Conservation (phyloP, 768 basidiomycete species). For the Nevesoporus exiguus region DNA sequence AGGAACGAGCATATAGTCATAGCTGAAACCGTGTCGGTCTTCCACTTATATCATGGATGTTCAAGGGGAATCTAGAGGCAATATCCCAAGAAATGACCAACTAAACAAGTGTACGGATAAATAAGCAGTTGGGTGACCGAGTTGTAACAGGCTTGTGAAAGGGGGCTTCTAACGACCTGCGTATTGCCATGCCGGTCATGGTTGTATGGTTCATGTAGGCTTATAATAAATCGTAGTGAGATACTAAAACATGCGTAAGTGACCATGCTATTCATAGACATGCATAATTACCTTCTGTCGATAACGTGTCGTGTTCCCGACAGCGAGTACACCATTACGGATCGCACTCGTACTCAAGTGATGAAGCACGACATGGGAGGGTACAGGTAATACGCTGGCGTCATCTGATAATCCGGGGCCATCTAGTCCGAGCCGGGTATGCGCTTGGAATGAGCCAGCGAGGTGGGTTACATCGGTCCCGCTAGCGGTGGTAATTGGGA, state of each 20-base stretch:
- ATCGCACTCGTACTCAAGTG: conserved; percentile 96
- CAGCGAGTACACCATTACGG: conserved; percentile 87
- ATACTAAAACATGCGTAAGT: conserved; percentile 48
- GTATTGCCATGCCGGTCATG: conserved; percentile 14
- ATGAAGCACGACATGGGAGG: conserved; percentile 90
- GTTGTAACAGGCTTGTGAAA: conserved; percentile 8
- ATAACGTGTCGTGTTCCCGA: conserved; percentile 89
- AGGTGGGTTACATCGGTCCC: conserved; percentile 38
- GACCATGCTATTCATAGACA: conserved; percentile 2
- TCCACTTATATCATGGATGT: conserved; percentile 20
- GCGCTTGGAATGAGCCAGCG: conserved; percentile 18
- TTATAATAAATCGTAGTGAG: conserved; percentile 85
- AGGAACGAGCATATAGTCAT: conserved; percentile 17
- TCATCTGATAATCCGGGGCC: conserved; percentile 69
- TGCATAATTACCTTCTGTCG: conserved; percentile 67
- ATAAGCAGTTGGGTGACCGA: conserved; percentile 20
- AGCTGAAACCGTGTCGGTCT: conserved; percentile 15
- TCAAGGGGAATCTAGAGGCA: conserved; percentile 24
- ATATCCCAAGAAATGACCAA: conserved; percentile 29
- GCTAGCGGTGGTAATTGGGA: conserved; percentile 38
- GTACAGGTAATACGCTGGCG: conserved; percentile 85
- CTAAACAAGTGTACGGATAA: conserved; percentile 24
- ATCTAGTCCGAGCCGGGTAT: conserved; percentile 35
- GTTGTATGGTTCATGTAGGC: conserved; percentile 43
- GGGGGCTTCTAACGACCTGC: conserved; percentile 26